Percentiles rank a stretch among this genome's conserved stretches.
Evolutionary conservation across 441 rosid genomes (phyloP).

Genomic region (Mallotus repandus): DNA sequence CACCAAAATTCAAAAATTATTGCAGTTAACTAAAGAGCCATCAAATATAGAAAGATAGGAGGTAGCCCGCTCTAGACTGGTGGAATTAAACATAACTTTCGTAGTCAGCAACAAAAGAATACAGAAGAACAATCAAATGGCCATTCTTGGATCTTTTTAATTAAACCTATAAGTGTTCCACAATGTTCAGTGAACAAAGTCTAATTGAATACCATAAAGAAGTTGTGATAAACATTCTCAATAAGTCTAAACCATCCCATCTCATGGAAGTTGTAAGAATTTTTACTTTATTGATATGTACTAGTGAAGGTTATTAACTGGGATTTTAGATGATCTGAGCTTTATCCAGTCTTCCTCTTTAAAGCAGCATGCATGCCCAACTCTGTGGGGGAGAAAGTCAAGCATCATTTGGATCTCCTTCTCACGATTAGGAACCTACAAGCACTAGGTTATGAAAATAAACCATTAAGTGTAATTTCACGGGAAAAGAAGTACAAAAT

Average conservation of each 20-base stretch:
- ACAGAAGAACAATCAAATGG: not conserved
- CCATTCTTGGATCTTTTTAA: not conserved
- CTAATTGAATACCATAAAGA: not conserved
- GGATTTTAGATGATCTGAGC: constrained; percentile 60
- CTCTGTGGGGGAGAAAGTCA: constrained; percentile 75
- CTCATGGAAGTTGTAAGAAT: not conserved
- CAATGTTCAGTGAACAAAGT: not conserved
- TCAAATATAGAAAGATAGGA: not conserved
- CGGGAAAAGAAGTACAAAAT: constrained; percentile 6
- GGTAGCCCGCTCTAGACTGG: not conserved
- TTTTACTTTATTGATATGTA: not conserved
- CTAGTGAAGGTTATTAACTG: constrained; percentile 37
- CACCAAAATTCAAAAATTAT: not conserved
- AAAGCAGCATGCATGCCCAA: constrained; percentile 89
- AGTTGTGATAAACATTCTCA: not conserved
- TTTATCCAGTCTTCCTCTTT: constrained; percentile 58
- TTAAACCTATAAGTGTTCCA: not conserved
- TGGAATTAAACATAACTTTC: not conserved
- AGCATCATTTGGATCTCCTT: constrained; percentile 90
- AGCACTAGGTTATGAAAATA: constrained; percentile 61
- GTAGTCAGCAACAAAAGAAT: not conserved
- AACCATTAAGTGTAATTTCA: constrained; percentile 34
- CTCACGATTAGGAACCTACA: constrained; percentile 80
- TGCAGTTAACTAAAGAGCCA: not conserved
- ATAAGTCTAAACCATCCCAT: not conserved